A percentile compares a stretch with the other conserved stretches of the same genome.
phyloP scores from a whole-genome alignment of 2,329 filamentous ascomycete species.

The Apiospora aurea region DNA sequence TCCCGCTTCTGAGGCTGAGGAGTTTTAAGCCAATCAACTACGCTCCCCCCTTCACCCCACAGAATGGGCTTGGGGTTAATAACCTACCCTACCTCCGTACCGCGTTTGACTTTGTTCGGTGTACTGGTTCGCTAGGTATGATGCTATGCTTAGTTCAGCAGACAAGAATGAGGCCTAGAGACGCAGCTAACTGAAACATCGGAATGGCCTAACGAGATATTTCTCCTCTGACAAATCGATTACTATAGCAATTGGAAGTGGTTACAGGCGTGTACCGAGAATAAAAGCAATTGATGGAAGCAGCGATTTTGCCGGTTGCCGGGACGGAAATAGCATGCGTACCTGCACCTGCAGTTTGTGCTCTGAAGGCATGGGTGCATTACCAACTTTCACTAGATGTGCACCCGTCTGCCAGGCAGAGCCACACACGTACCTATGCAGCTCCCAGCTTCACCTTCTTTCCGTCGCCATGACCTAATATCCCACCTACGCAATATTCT shows the following conservation, averaged over 20 bases:
- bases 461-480: neutral
- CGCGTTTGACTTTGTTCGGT: neutral
- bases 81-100: constrained; percentile 8
- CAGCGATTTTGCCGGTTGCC: neutral
- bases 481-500: neutral
- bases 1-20: constrained; percentile 15
- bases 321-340: neutral
- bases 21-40: constrained; percentile 11
- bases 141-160: neutral
- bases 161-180: neutral
- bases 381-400: neutral
- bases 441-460: neutral
- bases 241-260: neutral
- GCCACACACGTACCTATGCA: neutral
- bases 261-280: neutral
- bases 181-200: neutral
- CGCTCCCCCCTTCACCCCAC: neutral
- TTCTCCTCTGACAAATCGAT: neutral
- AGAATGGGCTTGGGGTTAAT: constrained; percentile 19
- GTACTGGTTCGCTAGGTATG: neutral
- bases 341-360: neutral
- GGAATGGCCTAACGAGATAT: neutral
- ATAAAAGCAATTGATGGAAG: neutral
- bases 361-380: neutral
- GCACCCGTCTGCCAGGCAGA: neutral